Evolutionary conservation across 441 rosid genomes (phyloP).

Genomic region (Adansonia madagascariensis): DNA sequence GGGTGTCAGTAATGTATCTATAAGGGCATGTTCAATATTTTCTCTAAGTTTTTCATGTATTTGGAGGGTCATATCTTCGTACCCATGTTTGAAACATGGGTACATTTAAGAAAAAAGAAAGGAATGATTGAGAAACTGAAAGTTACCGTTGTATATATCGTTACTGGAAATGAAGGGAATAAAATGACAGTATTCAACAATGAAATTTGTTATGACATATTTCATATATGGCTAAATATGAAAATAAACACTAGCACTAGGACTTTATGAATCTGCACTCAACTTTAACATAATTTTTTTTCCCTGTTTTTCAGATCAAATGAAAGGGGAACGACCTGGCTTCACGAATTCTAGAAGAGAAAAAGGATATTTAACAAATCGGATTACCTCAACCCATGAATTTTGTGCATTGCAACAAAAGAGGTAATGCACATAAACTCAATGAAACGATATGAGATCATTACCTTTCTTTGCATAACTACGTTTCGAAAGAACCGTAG

Average conservation of each 20-base stretch:
- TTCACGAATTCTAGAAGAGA: neutral
- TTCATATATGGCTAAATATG: neutral
- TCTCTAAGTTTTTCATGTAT: too few relatives aligned
- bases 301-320: neutral
- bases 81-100: too few relatives aligned
- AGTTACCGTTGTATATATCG: neutral
- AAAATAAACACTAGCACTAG: neutral
- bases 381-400: neutral
- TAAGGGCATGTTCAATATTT: too few relatives aligned
- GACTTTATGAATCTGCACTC: neutral
- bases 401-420: neutral
- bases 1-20: too few relatives aligned
- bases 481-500: constrained; percentile 74
- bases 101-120: too few relatives aligned
- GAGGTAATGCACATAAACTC: constrained; percentile 13
- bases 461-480: constrained; percentile 92
- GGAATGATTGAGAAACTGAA: neutral
- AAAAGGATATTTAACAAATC: neutral
- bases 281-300: neutral
- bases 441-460: constrained; percentile 13
- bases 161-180: neutral
- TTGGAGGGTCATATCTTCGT: too few relatives aligned
- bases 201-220: neutral
- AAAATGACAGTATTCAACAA: neutral
- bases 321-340: neutral